Conservation (phyloP, 2,329 filamentous ascomycete genomes). For the Pyrenochaeta sp. region DNA sequence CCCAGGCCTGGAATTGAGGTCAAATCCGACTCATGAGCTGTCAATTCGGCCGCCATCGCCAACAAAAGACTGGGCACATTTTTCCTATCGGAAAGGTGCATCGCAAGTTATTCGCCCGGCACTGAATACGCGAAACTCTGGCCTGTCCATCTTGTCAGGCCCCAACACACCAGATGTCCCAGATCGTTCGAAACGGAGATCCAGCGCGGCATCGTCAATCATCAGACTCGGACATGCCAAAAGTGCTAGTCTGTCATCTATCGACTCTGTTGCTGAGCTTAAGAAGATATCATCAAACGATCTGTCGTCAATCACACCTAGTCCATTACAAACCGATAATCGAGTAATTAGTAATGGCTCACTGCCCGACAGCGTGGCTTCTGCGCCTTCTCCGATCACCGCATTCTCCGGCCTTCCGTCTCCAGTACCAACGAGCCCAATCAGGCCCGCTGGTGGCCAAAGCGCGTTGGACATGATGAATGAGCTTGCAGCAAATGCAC, state of each 20-base stretch:
- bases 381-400: constrained; percentile 34
- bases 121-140: constrained; percentile 40
- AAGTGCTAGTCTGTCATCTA: constrained; percentile 56
- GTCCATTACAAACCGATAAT: constrained; percentile 47
- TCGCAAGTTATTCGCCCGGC: constrained; percentile 58
- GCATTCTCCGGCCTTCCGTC: constrained; percentile 35
- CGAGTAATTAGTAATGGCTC: constrained; percentile 35
- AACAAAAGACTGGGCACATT: constrained; percentile 57
- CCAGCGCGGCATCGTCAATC: constrained; percentile 42
- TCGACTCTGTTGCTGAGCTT: constrained; percentile 52
- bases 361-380: constrained; percentile 34
- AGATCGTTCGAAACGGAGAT: constrained; percentile 39
- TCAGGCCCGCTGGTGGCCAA: constrained; percentile 60
- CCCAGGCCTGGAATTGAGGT: constrained; percentile 33
- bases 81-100: constrained; percentile 59
- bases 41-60: constrained; percentile 53
- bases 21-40: constrained; percentile 16
- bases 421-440: constrained; percentile 62
- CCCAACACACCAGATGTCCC: constrained; percentile 30
- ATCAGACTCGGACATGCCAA: constrained; percentile 46
- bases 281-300: constrained; percentile 40
- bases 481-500: constrained; percentile 85
- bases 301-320: constrained; percentile 28
- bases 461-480: constrained; percentile 67
- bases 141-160: constrained; percentile 42